Conservation (phyloP, 2,329 filamentous ascomycete species). For the Zymoseptoria pseudotritici region DNA sequence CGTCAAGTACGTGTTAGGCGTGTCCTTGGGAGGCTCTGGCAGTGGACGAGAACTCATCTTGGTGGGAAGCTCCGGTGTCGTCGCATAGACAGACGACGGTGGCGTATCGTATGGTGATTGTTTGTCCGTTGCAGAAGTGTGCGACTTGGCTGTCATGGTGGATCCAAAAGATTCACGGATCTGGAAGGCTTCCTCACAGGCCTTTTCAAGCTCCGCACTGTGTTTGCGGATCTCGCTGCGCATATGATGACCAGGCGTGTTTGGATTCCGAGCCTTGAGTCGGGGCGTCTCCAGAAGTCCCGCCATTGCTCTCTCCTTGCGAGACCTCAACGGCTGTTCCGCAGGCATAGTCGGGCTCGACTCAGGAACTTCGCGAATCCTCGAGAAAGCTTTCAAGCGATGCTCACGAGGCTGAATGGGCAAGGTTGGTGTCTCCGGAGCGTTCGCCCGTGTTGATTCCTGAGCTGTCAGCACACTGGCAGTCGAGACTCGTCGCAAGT, state of each 20-base stretch:
- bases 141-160: slow-evolving; percentile 40
- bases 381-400: slow-evolving; percentile 13
- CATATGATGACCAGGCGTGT: slow-evolving; percentile 46
- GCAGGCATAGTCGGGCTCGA: slow-evolving; percentile 27
- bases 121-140: slow-evolving; percentile 30
- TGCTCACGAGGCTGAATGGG: slow-evolving; percentile 21
- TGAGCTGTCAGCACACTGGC: slow-evolving; percentile 33
- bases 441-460: slow-evolving; percentile 20
- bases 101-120: slow-evolving; percentile 18
- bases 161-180: slow-evolving; percentile 57
- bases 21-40: slow-evolving; percentile 38
- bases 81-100: slow-evolving; percentile 40
- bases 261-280: slow-evolving; percentile 32
- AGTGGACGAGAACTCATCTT: slow-evolving; percentile 35
- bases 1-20: slow-evolving; percentile 46
- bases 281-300: slow-evolving; percentile 22
- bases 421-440: slow-evolving; percentile 21
- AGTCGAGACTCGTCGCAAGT: slow-evolving; percentile 42
- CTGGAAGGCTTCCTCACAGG: slow-evolving; percentile 80
- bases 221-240: slow-evolving; percentile 77
- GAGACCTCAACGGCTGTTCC: slow-evolving; percentile 26
- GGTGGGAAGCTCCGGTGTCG: slow-evolving; percentile 19
- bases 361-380: slow-evolving; percentile 14
- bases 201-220: slow-evolving; percentile 76
- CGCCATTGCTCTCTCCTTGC: slow-evolving; percentile 28